Conservation (phyloP, 805 yeast species). For the Sungouiozyma ichnusensis region DNA sequence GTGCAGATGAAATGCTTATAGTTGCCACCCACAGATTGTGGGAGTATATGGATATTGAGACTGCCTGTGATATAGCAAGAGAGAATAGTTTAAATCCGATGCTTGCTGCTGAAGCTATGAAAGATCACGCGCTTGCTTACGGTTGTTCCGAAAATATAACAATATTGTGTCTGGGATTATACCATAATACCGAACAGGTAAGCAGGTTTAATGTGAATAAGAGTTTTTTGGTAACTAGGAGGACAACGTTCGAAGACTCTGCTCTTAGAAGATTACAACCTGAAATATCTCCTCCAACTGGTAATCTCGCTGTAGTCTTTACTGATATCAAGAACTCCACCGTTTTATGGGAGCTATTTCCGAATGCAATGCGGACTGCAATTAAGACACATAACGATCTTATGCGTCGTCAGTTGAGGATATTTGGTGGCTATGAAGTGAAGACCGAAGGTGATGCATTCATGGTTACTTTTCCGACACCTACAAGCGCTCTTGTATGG, state of each 20-base stretch:
- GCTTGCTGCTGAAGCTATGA: slow-evolving; percentile 82
- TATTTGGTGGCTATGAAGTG: slow-evolving; percentile 95
- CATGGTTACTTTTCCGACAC: slow-evolving; percentile 93
- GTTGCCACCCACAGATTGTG: slow-evolving; percentile 78
- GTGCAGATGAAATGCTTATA: slow-evolving; percentile 74
- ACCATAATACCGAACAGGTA: slow-evolving; percentile 35
- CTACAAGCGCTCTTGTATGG: slow-evolving; percentile 85
- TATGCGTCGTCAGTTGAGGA: slow-evolving; percentile 86
- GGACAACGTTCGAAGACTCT: slow-evolving; percentile 61
- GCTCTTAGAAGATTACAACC: slow-evolving; percentile 72
- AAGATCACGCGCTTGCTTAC: slow-evolving; percentile 90
- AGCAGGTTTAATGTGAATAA: slow-evolving; percentile 26
- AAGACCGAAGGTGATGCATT: slow-evolving; percentile 99
- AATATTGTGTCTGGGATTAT: slow-evolving; percentile 67
- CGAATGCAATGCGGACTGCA: slow-evolving; percentile 92
- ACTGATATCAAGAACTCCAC: slow-evolving; percentile 97
- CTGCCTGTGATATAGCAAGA: slow-evolving; percentile 84
- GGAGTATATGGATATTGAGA: slow-evolving; percentile 72
- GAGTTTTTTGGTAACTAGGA: slow-evolving; percentile 35
- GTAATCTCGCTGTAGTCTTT: slow-evolving; percentile 89
- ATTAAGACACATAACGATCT: slow-evolving; percentile 87
- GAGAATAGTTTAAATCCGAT: slow-evolving; percentile 75
- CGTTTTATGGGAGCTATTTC: slow-evolving; percentile 82
- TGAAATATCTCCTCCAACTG: slow-evolving; percentile 91
- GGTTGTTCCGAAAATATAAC: slow-evolving; percentile 75